Base-by-base conservation (phyloP, 352 stramenopile species). In the Pythium aristosporum region DNA sequence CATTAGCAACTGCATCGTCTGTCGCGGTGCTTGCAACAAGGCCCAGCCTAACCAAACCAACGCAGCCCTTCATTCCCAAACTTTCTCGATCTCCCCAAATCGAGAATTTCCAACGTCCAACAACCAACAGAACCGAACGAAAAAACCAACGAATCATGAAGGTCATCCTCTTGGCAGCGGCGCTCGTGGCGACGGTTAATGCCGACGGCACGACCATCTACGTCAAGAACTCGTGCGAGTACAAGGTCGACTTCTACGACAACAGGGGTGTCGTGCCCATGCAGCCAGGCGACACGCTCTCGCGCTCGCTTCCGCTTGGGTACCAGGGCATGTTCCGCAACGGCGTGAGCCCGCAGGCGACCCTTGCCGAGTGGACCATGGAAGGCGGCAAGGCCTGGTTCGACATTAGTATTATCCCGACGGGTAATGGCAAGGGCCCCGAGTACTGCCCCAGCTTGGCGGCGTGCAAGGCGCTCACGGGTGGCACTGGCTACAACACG, bases 321-420 rank as follows among this genome's bases (percentile, higher is more conserved):
- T 72, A 21, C 23, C 52, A 47, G 54, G 69, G 65, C 44, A 76
- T 76, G 61, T 64, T 76, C 42, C 69, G 69, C 47, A 43, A 65
- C 32, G 58, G 65, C 28, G 7, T 11, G 16, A 55, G 50, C 50
- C 51, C 59, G 11, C 69, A 71, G 32, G 69, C 69, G 3, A 76
- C 69, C 37, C 48, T 77, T 5, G 67, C 56, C 28, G 72, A 78
- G 57, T 76, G 67, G 37, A 63, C 68, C 20, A 57, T 72, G 32
- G 63, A 25, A 5, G 71, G 61, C 42, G 71, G 63, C 63, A 73
- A 69, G 54, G 39, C 55, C 16, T 79, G 72, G 68, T 71, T 56
- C 57, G 72, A 79, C 42, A 79, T 78, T 41, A 74, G 67, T 59
- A 72, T 67, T 59, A 73, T 77, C 51, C 71, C 71, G 10, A 68